phyloP scores from a whole-genome alignment of 495 filamentous ascomycete species.

The Podospora tetraspora region DNA sequence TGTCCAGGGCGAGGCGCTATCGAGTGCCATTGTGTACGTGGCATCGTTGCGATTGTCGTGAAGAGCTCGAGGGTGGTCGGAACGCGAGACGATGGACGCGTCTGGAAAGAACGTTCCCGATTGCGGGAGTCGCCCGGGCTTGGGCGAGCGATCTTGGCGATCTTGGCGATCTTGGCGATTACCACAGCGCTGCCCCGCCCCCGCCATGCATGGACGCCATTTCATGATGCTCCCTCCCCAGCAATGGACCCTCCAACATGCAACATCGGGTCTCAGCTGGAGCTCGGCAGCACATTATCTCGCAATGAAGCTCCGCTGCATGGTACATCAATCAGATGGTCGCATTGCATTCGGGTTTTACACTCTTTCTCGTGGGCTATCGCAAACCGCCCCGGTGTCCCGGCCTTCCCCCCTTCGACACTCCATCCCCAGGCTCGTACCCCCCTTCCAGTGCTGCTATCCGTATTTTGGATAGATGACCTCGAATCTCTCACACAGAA shows the following conservation, averaged over 20 bases:
- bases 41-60: neutral
- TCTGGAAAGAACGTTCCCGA: neutral
- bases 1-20: neutral
- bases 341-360: too few relatives aligned
- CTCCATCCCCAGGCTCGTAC: too few relatives aligned
- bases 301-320: too few relatives aligned
- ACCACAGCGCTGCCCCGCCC: neutral
- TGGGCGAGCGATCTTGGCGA: neutral
- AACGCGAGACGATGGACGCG: neutral
- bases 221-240: too few relatives aligned
- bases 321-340: too few relatives aligned
- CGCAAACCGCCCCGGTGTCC: too few relatives aligned
- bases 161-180: neutral
- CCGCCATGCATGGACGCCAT: too few relatives aligned
- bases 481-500: constrained; percentile 34
- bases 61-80: neutral
- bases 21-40: neutral
- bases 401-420: too few relatives aligned
- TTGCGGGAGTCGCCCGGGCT: neutral
- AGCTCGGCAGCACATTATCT: too few relatives aligned
- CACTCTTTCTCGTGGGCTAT: too few relatives aligned
- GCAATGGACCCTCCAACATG: too few relatives aligned
- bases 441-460: neutral
- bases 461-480: constrained; percentile 22
- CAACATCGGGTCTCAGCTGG: too few relatives aligned